Evolutionary conservation across 768 basidiomycete species (phyloP), one percentile per base, ranked within the genome.

Genomic region (Phallus indusiatus): DNA sequence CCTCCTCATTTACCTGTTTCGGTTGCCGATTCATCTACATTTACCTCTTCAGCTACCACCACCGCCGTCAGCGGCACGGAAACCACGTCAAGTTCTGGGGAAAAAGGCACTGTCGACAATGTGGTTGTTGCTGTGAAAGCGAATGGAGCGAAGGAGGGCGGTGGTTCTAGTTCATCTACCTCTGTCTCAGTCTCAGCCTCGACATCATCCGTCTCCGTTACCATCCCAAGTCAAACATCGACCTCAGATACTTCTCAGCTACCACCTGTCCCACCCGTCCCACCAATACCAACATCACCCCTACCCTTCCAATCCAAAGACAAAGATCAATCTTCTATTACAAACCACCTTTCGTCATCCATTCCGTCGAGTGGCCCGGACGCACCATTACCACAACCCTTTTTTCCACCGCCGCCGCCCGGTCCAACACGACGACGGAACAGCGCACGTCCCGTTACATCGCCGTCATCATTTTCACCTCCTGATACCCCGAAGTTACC

Each of bases 151-250:
- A 42, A 42, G 42, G 42, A 42, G 42, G 9, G 28, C 6, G 36
- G 28, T 16, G 36, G 7, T 48, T 60, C 14, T 11, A 24, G n/a
- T 35, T 52, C 22, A 9, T 24, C 28, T 12, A 18, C 57, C 11
- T 52, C 49, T 33, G 35, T 47, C 11, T 52, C 49, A 48, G 35
- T 47, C 22, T 59, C 47, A 21, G 49, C 53, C n/a, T 33, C 57
- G 16, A 51, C 47, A 12, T 35, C 34, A 17, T 35, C 47, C 20
- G 49, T 47, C 18, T 47, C 57, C 18, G 49, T 59, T 12, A 61
- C 65, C 1, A 34, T 66, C 1, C 67, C 65, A 14, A 62, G 69
- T 2, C 51, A 70, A 22, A 63, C 65, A 9, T 64, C 69, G 48
- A 37, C 61, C 0, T 61, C 55, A 34, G 61, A 63, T 42, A 60